These are phyloP conservation scores for Psilocybe subaeruginosa DNA, from an alignment of 768 basidiomycete species.

Conservation along the genomic window DNA sequence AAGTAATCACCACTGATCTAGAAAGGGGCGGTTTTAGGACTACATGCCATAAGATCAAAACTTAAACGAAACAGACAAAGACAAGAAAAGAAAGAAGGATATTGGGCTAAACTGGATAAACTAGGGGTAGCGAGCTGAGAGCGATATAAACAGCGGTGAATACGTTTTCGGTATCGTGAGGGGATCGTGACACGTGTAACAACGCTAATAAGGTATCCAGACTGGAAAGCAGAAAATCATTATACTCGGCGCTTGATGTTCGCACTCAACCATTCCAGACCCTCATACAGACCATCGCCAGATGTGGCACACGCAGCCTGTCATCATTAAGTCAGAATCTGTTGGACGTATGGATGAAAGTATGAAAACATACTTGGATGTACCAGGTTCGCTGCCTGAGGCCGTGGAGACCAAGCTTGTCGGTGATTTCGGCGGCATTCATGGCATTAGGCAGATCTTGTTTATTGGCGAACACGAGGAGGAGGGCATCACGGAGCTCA, in stretches of 20 bases:
- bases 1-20: constrained; percentile 40
- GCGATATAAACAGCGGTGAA: constrained; percentile 44
- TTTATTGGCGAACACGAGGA: constrained; percentile 99
- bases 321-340: constrained; percentile 14
- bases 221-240: constrained; percentile 36
- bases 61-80: constrained; percentile 21
- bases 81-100: constrained; percentile 29
- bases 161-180: constrained; percentile 61
- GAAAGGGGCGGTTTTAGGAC: constrained; percentile 27
- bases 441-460: constrained; percentile 99
- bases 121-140: constrained; percentile 31
- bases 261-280: constrained; percentile 93
- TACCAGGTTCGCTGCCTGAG: constrained; percentile 98
- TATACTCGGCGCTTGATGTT: constrained; percentile 88
- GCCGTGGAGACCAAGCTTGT: constrained; percentile 98
- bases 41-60: constrained; percentile 24
- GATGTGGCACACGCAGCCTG: constrained; percentile 98
- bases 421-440: constrained; percentile 99
- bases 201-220: constrained; percentile 54
- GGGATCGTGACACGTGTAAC: constrained; percentile 58
- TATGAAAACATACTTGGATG: constrained; percentile 71
- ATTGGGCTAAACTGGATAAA: constrained; percentile 27
- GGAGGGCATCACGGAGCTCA: constrained; percentile 96
- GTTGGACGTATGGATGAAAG: constrained; percentile 7
- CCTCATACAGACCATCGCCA: constrained; percentile 98